These are phyloP conservation scores for Glaciozyma martinii DNA, from an alignment of 768 basidiomycete species.

Conservation along the genomic window DNA sequence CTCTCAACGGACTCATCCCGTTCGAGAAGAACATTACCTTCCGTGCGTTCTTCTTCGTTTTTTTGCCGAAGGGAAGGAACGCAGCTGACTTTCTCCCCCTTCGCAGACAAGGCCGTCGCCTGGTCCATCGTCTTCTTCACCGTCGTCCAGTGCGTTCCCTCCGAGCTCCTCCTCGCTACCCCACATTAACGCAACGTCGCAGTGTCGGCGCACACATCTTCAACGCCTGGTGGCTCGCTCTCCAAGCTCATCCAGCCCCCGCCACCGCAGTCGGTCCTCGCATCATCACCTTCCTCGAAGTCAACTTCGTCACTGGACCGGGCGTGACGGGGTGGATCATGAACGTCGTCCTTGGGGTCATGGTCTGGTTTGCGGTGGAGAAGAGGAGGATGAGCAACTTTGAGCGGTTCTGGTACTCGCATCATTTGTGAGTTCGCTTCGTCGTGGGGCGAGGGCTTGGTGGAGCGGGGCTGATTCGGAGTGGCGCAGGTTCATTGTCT, in stretches of 20 bases:
- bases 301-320: constrained; percentile 62
- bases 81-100: not conserved
- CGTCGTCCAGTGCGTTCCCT: constrained; percentile 70
- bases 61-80: too few relatives aligned
- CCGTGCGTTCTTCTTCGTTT: constrained; percentile 1
- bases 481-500: constrained; percentile 35
- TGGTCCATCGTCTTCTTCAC: constrained; percentile 80
- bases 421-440: constrained; percentile 12
- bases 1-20: constrained; percentile 75
- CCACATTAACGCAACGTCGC: not conserved
- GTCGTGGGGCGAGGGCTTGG: not conserved
- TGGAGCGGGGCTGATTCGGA: constrained; percentile 31
- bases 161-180: constrained; percentile 35
- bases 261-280: constrained; percentile 54
- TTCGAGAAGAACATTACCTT: constrained; percentile 65
- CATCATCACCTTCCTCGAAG: constrained; percentile 59
- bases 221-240: constrained; percentile 49
- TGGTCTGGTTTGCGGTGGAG: constrained; percentile 79
- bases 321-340: constrained; percentile 38
- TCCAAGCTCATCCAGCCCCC: constrained; percentile 36
- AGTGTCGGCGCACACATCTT: constrained; percentile 44
- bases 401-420: constrained; percentile 63
- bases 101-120: constrained; percentile 63
- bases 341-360: constrained; percentile 56
- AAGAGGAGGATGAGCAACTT: constrained; percentile 52